These are phyloP conservation scores for Camelina hispida DNA, from an alignment of 345 rosid genomes.

Conservation along the genomic window DNA sequence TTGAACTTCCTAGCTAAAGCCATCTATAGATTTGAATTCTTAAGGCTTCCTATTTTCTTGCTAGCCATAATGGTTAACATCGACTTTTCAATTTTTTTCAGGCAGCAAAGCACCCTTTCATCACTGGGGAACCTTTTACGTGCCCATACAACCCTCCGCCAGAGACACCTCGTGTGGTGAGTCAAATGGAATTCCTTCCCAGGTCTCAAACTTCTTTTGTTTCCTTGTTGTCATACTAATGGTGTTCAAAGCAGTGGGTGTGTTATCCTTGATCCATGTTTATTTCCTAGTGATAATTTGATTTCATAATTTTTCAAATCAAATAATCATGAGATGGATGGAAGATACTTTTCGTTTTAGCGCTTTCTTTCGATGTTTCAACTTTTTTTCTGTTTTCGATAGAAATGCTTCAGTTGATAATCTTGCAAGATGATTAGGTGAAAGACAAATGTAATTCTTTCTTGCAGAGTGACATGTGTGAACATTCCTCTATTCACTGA, in stretches of 20 bases:
- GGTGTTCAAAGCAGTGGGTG: constrained; percentile 14
- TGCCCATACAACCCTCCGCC: constrained; percentile 85
- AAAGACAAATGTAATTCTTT: constrained; percentile 14
- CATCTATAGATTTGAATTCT: background rate
- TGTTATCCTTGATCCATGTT: constrained; percentile 23
- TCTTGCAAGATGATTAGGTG: constrained; percentile 22
- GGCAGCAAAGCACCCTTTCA: constrained; percentile 99
- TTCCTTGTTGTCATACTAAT: constrained; percentile 15
- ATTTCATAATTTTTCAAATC: constrained; percentile 19
- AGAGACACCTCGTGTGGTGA: constrained; percentile 89
- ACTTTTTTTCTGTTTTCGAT: constrained; percentile 18
- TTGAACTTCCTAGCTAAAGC: constrained; percentile 22
- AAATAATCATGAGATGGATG: constrained; percentile 16
- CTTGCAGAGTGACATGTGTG: constrained; percentile 25
- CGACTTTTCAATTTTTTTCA: constrained; percentile 45
- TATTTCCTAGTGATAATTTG: background rate
- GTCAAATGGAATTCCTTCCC: constrained; percentile 42
- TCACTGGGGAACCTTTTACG: constrained; percentile 97
- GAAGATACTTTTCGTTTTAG: constrained; percentile 23
- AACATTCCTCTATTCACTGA: constrained; percentile 28
- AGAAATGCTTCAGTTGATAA: background rate
- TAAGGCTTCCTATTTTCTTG: constrained; percentile 25
- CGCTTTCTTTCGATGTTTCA: constrained; percentile 8
- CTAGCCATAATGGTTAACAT: constrained; percentile 16
- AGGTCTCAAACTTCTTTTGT: constrained; percentile 25